Percentiles rank a stretch among this genome's conserved stretches.
phyloP scores from a whole-genome alignment of 1,284 basidiomycete genomes.

The Lentinus polychrous region DNA sequence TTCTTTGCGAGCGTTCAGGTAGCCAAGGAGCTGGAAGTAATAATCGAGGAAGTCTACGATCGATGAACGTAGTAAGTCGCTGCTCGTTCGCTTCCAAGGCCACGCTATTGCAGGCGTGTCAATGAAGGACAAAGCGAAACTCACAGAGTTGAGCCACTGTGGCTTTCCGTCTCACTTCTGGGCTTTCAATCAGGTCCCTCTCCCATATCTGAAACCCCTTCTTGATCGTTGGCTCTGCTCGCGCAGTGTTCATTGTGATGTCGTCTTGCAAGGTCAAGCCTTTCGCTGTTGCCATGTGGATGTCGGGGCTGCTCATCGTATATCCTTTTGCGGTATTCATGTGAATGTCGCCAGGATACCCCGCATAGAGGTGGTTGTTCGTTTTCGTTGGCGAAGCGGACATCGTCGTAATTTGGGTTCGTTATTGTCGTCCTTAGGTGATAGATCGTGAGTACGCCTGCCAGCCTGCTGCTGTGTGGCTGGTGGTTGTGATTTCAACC shows the following conservation, averaged over 20 bases:
- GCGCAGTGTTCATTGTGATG: slow-evolving; percentile 64
- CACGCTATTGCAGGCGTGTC: no score
- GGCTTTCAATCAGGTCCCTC: slow-evolving; percentile 70
- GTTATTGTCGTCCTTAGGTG: not conserved
- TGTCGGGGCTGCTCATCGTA: slow-evolving; percentile 40
- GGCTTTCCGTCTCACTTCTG: slow-evolving; percentile 87
- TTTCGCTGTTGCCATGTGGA: slow-evolving; percentile 65
- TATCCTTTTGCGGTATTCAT: slow-evolving; percentile 67
- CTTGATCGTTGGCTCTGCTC: slow-evolving; percentile 45
- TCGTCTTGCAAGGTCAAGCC: slow-evolving; percentile 42
- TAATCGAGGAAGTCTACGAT: slow-evolving; percentile 85
- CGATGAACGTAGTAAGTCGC: not conserved
- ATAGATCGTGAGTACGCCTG: not conserved
- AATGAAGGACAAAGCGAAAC: slow-evolving; percentile 20
- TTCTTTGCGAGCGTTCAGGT: slow-evolving; percentile 79
- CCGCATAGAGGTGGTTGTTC: slow-evolving; percentile 6
- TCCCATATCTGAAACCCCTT: slow-evolving; percentile 73
- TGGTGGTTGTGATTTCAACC: not conserved
- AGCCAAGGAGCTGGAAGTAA: slow-evolving; percentile 89
- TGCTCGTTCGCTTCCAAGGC: not conserved
- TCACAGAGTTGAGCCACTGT: slow-evolving; percentile 93
- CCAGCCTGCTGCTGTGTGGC: not conserved
- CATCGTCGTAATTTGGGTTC: slow-evolving; percentile 1
- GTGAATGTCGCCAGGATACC: slow-evolving; percentile 43
- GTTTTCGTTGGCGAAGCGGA: slow-evolving; percentile 7